A percentile compares a stretch with the other conserved stretches of the same genome.
These are phyloP conservation scores for Colletotrichum kahawae DNA, from an alignment of 2,329 filamentous ascomycete species.

Conservation along the genomic window DNA sequence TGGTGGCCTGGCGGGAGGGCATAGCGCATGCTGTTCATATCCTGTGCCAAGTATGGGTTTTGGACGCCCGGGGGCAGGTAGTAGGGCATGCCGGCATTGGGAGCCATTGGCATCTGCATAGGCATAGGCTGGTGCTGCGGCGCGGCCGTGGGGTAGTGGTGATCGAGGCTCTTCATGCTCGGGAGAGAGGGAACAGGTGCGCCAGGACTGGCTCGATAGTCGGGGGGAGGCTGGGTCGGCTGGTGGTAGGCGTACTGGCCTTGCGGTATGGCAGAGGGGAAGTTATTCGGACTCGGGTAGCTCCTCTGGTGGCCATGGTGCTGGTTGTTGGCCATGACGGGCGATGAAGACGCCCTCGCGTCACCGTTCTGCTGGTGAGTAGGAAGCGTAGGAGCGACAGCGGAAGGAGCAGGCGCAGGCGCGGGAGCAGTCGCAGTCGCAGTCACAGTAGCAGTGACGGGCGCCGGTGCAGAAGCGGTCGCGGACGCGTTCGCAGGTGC, in stretches of 20 bases:
- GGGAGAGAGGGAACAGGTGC: conserved; percentile 40
- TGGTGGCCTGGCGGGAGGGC: conserved; percentile 50
- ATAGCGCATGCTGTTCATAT: conserved; percentile 52
- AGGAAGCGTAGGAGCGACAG: background rate
- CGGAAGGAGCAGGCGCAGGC: background rate
- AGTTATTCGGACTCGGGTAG: conserved; percentile 23
- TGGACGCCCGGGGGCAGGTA: conserved; percentile 40
- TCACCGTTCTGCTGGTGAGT: conserved; percentile 22
- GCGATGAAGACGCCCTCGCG: conserved; percentile 22
- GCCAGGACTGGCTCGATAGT: conserved; percentile 39
- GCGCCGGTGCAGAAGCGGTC: background rate
- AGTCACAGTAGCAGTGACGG: background rate
- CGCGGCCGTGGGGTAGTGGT: conserved; percentile 30
- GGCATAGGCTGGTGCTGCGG: conserved; percentile 37
- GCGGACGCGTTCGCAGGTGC: background rate
- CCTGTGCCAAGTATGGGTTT: conserved; percentile 30
- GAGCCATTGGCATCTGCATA: conserved; percentile 37
- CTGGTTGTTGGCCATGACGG: conserved; percentile 25
- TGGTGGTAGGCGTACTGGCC: conserved; percentile 24
- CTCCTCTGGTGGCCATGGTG: conserved; percentile 21
- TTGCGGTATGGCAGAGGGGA: conserved; percentile 11
- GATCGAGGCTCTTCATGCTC: conserved; percentile 48
- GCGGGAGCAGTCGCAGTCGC: background rate
- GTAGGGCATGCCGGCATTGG: conserved; percentile 42
- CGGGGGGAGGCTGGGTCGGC: conserved; percentile 28